phyloP scores from a whole-genome alignment of 1,284 basidiomycete genomes.

The Trichosporon sp. region DNA sequence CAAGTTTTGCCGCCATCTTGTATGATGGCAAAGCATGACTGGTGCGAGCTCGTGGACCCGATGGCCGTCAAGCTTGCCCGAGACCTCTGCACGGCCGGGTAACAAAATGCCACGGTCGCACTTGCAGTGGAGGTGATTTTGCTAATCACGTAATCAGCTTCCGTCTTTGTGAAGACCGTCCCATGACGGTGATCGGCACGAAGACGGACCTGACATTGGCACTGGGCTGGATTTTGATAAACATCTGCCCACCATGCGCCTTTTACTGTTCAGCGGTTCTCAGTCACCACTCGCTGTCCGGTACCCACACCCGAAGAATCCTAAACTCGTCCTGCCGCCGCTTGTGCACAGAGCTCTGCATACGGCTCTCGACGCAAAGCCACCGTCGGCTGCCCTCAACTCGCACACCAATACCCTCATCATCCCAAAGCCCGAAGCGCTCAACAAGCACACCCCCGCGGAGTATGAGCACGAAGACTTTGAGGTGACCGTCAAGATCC shows the following conservation, averaged over 20 bases:
- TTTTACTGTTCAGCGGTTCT: slow-evolving; percentile 42
- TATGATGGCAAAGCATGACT: not conserved
- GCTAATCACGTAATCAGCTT: not conserved
- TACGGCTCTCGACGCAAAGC: slow-evolving; percentile 33
- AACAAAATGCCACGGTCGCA: not conserved
- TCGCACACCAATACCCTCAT: slow-evolving; percentile 13
- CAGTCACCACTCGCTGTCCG: slow-evolving; percentile 39
- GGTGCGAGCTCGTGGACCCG: not conserved
- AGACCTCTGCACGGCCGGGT: too few species aligned
- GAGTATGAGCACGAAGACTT: slow-evolving; percentile 18
- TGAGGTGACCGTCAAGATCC: slow-evolving; percentile 46
- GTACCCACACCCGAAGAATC: slow-evolving; percentile 37
- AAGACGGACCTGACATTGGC: not conserved
- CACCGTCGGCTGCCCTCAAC: slow-evolving; percentile 18
- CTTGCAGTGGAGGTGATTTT: not conserved
- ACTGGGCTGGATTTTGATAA: not conserved
- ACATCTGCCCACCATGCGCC: slow-evolving; percentile 15
- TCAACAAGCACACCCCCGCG: slow-evolving; percentile 24
- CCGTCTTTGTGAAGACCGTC: too few species aligned
- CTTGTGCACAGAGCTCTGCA: slow-evolving; percentile 45
- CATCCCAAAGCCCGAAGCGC: slow-evolving; percentile 32
- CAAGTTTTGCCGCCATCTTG: too few species aligned
- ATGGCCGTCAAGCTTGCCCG: too few species aligned
- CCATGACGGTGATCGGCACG: not conserved
- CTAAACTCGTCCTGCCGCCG: slow-evolving; percentile 34